Percentiles rank a stretch among this genome's conserved stretches.
Conservation (phyloP, 179 eudicot genomes). For the Spinacia oleracea region DNA sequence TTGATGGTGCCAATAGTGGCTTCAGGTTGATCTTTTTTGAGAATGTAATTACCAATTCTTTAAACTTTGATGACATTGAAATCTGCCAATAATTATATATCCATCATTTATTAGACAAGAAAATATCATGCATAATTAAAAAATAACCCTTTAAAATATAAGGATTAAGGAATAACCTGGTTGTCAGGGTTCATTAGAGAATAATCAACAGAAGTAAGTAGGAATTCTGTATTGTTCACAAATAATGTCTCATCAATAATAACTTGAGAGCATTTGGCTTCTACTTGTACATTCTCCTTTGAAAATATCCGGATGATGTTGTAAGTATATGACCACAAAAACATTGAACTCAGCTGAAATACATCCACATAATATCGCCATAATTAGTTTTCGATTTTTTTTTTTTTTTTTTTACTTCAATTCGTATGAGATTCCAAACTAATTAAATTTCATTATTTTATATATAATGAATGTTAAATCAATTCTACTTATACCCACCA, state of each 20-base stretch:
- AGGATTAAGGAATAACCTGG: neutral
- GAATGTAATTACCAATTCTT: neutral
- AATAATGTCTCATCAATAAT: constrained; percentile 16
- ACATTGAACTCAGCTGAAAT: constrained; percentile 62
- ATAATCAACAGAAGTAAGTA: constrained; percentile 16
- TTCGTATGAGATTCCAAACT: no score
- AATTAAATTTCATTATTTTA: no score
- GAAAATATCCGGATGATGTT: constrained; percentile 48
- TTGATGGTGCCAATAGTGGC: constrained; percentile 23
- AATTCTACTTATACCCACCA: no score
- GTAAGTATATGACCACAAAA: constrained; percentile 67
- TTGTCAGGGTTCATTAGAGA: neutral
- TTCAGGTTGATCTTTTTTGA: constrained; percentile 21
- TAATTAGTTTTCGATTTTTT: neutral
- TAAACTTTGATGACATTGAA: constrained; percentile 3
- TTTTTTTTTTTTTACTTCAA: no score
- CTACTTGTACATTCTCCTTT: constrained; percentile 15
- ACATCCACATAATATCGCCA: neutral
- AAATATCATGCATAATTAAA: no score
- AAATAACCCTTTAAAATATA: no score
- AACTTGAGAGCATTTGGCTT: neutral
- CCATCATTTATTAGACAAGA: neutral
- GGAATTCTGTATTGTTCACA: constrained; percentile 13
- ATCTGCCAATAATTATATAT: constrained; percentile 8
- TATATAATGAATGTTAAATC: no score